These are phyloP conservation scores for Coriaria nepalensis DNA, from an alignment of 306 rosid species.

Conservation along the genomic window DNA sequence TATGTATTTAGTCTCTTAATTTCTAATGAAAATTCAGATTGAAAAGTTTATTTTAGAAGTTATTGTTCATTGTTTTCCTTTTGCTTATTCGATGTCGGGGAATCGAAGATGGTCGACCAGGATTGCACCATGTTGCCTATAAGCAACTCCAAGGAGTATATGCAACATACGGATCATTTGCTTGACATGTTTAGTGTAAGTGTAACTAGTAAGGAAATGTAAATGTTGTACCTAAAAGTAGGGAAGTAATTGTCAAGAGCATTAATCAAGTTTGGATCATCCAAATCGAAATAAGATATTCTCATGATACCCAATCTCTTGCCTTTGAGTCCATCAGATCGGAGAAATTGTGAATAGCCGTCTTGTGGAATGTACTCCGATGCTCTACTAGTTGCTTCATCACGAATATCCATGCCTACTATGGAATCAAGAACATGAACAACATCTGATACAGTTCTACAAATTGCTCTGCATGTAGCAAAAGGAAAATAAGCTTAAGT, in stretches of 20 bases:
- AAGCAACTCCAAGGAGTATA: background rate
- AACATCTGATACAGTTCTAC: constrained; percentile 70
- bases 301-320: constrained; percentile 60
- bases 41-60: too few species aligned
- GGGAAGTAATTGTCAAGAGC: constrained; percentile 9
- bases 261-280: too few species aligned
- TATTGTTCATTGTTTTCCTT: too few species aligned
- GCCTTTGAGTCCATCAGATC: constrained; percentile 40
- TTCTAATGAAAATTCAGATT: too few species aligned
- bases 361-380: constrained; percentile 39
- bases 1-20: too few species aligned
- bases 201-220: too few species aligned
- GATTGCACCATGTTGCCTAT: constrained; percentile 18
- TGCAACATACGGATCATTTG: too few species aligned
- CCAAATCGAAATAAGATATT: constrained; percentile 18
- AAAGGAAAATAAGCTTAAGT: too few species aligned
- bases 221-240: too few species aligned
- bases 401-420: constrained; percentile 47
- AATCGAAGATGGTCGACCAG: constrained; percentile 21
- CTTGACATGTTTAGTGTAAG: too few species aligned
- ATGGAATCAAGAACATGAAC: constrained; percentile 63
- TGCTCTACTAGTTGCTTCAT: constrained; percentile 39
- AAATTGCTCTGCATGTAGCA: constrained; percentile 53
- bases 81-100: constrained; percentile 8
- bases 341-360: constrained; percentile 47